Conservation (phyloP, 2,329 filamentous ascomycete genomes). For the Botrytis fabae region DNA sequence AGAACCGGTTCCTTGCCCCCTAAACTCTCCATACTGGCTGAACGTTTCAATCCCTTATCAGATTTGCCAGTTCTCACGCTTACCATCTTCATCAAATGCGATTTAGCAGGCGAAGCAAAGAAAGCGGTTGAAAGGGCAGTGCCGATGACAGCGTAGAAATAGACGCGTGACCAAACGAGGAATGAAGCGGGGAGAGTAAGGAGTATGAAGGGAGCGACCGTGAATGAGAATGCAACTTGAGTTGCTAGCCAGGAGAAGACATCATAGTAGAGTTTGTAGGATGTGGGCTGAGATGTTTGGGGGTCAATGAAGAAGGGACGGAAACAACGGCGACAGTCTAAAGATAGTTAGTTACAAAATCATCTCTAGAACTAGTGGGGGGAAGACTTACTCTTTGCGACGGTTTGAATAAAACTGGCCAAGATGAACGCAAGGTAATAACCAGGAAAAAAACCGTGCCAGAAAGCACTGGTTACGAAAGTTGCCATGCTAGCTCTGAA, state of each 20-base stretch:
- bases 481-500: constrained; percentile 94
- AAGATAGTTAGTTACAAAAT: background rate
- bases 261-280: constrained; percentile 85
- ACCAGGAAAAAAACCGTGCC: constrained; percentile 97
- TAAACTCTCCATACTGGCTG: constrained; percentile 58
- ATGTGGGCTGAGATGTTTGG: constrained; percentile 65
- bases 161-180: constrained; percentile 78
- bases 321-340: constrained; percentile 84
- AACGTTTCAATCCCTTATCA: constrained; percentile 45
- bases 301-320: constrained; percentile 91
- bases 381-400: constrained; percentile 77
- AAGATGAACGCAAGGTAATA: constrained; percentile 92
- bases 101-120: constrained; percentile 78
- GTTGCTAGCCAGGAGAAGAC: constrained; percentile 72
- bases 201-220: constrained; percentile 80
- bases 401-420: constrained; percentile 87
- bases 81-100: constrained; percentile 54
- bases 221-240: constrained; percentile 81
- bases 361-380: background rate
- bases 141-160: constrained; percentile 80
- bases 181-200: constrained; percentile 71
- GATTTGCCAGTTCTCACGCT: constrained; percentile 56
- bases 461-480: constrained; percentile 90
- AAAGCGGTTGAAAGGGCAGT: constrained; percentile 66
- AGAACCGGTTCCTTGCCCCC: constrained; percentile 63